Evolutionary conservation across 306 rosid species (phyloP).

Genomic region (Fragaria vesca): DNA sequence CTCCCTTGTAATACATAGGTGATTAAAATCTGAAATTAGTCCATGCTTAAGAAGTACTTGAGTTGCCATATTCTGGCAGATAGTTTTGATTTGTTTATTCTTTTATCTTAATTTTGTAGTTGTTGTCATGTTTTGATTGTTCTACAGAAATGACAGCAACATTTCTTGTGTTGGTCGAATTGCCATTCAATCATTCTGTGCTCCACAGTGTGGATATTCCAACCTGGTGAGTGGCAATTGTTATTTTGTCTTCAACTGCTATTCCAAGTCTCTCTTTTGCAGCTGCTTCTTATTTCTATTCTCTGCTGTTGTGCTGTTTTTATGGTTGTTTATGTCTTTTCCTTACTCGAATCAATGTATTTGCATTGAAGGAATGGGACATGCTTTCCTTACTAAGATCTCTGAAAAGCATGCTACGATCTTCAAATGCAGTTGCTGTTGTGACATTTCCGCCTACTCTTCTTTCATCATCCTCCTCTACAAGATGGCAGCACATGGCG

Average conservation of each 20-base stretch:
- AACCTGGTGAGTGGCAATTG: conserved; percentile 48
- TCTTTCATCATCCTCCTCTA: conserved; percentile 60
- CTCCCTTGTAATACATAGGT: neutral
- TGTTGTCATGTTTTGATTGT: neutral
- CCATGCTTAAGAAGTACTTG: neutral
- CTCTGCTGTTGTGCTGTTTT: conserved; percentile 6
- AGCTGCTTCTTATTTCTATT: neutral
- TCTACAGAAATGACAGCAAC: conserved; percentile 45
- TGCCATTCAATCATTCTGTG: conserved; percentile 87
- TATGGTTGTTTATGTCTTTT: neutral
- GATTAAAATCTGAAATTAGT: neutral
- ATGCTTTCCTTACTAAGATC: conserved; percentile 78
- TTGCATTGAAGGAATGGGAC: conserved; percentile 74
- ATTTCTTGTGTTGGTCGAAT: conserved; percentile 57
- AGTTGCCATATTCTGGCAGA: neutral
- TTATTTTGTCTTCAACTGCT: conserved; percentile 3
- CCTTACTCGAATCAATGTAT: neutral
- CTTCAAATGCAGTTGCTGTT: conserved; percentile 76
- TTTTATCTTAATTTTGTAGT: neutral
- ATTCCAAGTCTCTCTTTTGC: conserved; percentile 20
- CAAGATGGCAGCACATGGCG: conserved; percentile 89
- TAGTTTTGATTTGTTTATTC: no score
- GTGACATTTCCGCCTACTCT: conserved; percentile 75
- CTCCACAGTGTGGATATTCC: conserved; percentile 77
- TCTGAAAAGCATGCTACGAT: conserved; percentile 56